Conservation (phyloP, 306 rosid species). For the Cicer bijugum region DNA sequence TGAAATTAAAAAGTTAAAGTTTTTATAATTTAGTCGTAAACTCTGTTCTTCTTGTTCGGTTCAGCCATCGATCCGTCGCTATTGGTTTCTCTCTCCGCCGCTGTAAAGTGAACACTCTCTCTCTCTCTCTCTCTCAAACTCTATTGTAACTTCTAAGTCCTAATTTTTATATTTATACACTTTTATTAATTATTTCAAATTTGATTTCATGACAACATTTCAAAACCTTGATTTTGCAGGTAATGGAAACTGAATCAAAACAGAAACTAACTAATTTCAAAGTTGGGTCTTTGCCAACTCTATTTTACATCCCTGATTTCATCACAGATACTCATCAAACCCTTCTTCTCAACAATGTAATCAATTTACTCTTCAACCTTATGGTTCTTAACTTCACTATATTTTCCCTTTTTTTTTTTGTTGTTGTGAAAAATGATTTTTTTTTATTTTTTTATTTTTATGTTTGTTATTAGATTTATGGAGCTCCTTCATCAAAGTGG, state of each 20-base stretch:
- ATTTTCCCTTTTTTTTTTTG: not conserved
- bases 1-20: too few species aligned
- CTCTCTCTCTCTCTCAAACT: not conserved
- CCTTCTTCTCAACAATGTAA: constrained; percentile 66
- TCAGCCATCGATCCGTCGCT: not conserved
- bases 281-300: constrained; percentile 73
- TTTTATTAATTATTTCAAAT: not conserved
- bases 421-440: not conserved
- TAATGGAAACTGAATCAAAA: constrained; percentile 52
- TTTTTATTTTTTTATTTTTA: not conserved
- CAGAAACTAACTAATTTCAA: constrained; percentile 45
- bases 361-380: not conserved
- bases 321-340: constrained; percentile 53
- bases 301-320: constrained; percentile 73
- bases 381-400: not conserved
- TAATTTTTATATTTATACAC: not conserved
- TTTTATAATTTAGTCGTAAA: not conserved
- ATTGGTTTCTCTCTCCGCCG: not conserved
- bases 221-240: constrained; percentile 45
- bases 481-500: constrained; percentile 78
- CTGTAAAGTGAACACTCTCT: not conserved
- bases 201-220: not conserved
- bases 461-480: constrained; percentile 60
- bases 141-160: too few species aligned
- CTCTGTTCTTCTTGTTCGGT: not conserved